Base-by-base conservation (phyloP, 2,329 filamentous ascomycete species). In the Escovopsis sp. region DNA sequence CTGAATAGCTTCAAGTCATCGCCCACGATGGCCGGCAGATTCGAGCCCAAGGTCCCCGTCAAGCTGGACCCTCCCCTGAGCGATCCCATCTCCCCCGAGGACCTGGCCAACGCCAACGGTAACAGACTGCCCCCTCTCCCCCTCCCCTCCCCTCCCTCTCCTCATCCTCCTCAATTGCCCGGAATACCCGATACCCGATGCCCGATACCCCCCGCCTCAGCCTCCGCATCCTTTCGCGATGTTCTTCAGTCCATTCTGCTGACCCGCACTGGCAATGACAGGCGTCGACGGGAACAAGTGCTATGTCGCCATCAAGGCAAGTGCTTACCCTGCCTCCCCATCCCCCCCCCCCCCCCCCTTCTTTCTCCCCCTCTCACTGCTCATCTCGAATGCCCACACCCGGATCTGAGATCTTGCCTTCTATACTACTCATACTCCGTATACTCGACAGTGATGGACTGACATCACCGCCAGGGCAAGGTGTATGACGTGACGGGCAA, bases 401-500 rank as follows among this genome's bases (percentile, higher is more conserved):
- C 23, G 23, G 23, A 23, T 23, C 23, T 23, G 23, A 23, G 23
- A 23, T 23, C 23, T 3, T 23, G 23, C 23, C 4, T 4, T 6
- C 23, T 23, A 23, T 23, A 23, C 1, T 12, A 8, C 26, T 7
- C n/a, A 9, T 23, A 23, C 23, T 1, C 12, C 12, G 33, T 15
- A 15, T 6, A 23, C 23, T 23, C 23, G 2, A 23, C 23, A 23
- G 23, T 6, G 23, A 23, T 23, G 36, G 12, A 39, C 44, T 50
- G 18, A 48, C 46, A 34, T 28, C 36, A 19, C 23, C 35, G 41
- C 43, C 45, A 94, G 82, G 89, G 91, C 53, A 85, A 82, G 47
- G 82, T 98, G 41, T 98, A 95, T 57, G 89, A 98, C 57, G 91
- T 98, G 47, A 86, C 77, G 23, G 84, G 82, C 41, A 98, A 96